These are phyloP conservation scores for Neurospora sp. DNA, from an alignment of 495 filamentous ascomycete species.

Conservation along the genomic window DNA sequence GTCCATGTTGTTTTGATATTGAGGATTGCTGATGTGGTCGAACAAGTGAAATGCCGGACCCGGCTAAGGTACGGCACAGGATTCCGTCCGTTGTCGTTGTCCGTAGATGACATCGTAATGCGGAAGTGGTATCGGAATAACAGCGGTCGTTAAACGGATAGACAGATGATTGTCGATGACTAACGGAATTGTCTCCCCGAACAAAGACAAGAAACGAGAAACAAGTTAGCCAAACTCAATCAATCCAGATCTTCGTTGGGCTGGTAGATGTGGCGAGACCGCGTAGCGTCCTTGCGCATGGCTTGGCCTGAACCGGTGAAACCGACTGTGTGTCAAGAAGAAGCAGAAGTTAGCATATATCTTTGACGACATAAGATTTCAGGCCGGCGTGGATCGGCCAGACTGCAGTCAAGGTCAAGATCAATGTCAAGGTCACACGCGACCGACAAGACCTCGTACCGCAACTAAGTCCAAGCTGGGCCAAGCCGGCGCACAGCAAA, in stretches of 20 bases:
- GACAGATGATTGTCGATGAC: background rate
- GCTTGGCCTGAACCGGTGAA: slow-evolving; percentile 89
- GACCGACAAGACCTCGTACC: no score
- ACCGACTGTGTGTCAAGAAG: slow-evolving; percentile 44
- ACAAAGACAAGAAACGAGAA: background rate
- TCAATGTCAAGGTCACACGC: no score
- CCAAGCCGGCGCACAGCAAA: no score
- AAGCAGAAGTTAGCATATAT: no score
- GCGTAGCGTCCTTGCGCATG: slow-evolving; percentile 83
- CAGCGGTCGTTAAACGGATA: background rate
- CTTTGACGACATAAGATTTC: no score
- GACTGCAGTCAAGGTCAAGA: no score
- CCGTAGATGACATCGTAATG: background rate
- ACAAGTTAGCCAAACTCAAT: slow-evolving; percentile 7
- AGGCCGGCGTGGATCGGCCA: no score
- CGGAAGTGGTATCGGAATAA: background rate
- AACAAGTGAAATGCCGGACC: background rate
- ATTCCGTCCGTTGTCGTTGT: background rate
- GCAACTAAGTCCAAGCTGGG: no score
- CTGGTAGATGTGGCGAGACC: slow-evolving; percentile 81
- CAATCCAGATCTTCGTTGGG: slow-evolving; percentile 64
- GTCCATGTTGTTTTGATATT: background rate
- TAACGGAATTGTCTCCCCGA: background rate
- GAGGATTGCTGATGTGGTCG: background rate
- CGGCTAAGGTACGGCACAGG: no score